These are phyloP conservation scores for Vickermania ingenoplastis DNA, from an alignment of 208 protist species.

Conservation along the genomic window DNA sequence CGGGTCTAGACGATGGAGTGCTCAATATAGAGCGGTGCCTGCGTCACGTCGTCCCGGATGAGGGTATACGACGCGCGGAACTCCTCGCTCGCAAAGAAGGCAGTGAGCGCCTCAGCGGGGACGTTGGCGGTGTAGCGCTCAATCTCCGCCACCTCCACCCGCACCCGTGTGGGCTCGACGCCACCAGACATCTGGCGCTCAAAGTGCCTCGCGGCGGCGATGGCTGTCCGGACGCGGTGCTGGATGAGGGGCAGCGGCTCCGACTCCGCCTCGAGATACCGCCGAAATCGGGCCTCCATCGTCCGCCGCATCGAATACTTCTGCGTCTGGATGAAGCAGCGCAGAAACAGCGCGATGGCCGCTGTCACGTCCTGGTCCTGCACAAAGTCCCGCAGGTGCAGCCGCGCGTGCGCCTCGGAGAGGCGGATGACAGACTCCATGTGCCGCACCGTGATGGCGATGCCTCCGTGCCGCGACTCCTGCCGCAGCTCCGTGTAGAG, in stretches of 20 bases:
- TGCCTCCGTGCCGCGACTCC: conserved; percentile 90
- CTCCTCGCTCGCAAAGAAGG: conserved; percentile 72
- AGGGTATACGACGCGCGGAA: conserved; percentile 76
- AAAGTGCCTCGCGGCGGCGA: conserved; percentile 72
- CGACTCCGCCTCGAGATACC: conserved; percentile 80
- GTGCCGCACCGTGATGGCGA: conserved; percentile 97
- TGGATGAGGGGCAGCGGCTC: conserved; percentile 82
- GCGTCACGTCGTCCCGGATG: conserved; percentile 68
- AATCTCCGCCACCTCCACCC: conserved; percentile 69
- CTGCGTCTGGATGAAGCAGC: conserved; percentile 97
- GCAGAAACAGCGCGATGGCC: conserved; percentile 96
- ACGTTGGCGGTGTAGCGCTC: conserved; percentile 73
- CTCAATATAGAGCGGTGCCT: conserved; percentile 68
- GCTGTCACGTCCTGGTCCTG: conserved; percentile 96
- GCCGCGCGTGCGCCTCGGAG: conserved; percentile 95
- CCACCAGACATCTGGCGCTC: conserved; percentile 76
- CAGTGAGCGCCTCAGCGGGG: conserved; percentile 66
- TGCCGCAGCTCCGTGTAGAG: conserved; percentile 96
- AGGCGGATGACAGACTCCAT: conserved; percentile 99
- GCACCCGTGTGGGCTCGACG: conserved; percentile 65
- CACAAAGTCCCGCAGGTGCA: conserved; percentile 96
- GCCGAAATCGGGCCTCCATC: conserved; percentile 80
- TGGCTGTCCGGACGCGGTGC: conserved; percentile 73
- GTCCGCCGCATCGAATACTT: conserved; percentile 87
- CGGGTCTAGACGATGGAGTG: conserved; percentile 33